A percentile compares a stretch with the other conserved stretches of the same genome.
phyloP scores from a whole-genome alignment of 495 filamentous ascomycete species.

The Choiromyces venosus region DNA sequence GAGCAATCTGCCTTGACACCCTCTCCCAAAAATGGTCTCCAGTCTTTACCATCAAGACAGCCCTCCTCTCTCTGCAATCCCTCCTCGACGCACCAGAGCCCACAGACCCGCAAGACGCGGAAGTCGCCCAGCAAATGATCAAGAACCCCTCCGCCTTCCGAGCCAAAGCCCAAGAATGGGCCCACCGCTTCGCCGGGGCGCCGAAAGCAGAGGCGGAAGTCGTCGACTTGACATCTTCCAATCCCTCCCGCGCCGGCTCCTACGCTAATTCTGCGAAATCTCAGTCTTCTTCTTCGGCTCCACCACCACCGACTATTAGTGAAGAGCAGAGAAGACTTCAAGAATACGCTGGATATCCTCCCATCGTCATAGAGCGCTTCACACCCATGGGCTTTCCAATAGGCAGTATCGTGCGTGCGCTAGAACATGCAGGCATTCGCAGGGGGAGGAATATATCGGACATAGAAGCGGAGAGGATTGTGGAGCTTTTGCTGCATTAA shows the following conservation, averaged over 20 bases:
- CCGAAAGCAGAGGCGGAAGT: not conserved
- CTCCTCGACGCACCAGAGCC: slow-evolving; percentile 91
- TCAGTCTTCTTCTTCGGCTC: no score
- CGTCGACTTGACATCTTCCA: not conserved
- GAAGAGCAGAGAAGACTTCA: slow-evolving; percentile 12
- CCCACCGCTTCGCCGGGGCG: slow-evolving; percentile 74
- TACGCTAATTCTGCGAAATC: not conserved
- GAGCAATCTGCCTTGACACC: slow-evolving; percentile 95
- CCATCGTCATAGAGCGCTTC: slow-evolving; percentile 80
- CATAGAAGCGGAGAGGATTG: slow-evolving; percentile 35
- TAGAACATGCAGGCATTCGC: slow-evolving; percentile 68
- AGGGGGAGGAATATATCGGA: slow-evolving; percentile 26
- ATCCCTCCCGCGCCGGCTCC: slow-evolving; percentile 44
- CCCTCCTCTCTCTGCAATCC: slow-evolving; percentile 85
- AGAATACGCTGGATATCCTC: slow-evolving; percentile 87
- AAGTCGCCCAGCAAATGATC: slow-evolving; percentile 88
- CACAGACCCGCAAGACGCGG: slow-evolving; percentile 93
- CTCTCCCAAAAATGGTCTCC: slow-evolving; percentile 87
- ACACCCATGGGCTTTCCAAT: slow-evolving; percentile 90
- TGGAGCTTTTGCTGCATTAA: slow-evolving; percentile 31
- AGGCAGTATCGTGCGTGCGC: slow-evolving; percentile 77
- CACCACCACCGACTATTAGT: not conserved
- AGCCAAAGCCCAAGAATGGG: slow-evolving; percentile 83
- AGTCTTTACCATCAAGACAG: slow-evolving; percentile 91
- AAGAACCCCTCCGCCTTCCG: slow-evolving; percentile 71